These are phyloP conservation scores for Kuraishia borneana DNA, from an alignment of 805 yeast genomes.

Conservation along the genomic window DNA sequence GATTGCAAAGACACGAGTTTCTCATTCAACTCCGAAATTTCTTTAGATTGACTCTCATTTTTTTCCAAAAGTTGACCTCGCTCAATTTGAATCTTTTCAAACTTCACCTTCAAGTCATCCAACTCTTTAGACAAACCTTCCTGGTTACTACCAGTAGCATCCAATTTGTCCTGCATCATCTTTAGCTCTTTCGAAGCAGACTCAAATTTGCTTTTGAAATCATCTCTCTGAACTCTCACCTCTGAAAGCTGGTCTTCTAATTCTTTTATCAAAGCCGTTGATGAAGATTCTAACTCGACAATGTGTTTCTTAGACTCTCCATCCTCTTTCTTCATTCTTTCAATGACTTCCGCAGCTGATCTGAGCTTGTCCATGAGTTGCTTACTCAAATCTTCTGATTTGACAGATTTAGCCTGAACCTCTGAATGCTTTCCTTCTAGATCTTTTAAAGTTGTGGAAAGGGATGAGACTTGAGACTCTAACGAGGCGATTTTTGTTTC, in stretches of 20 bases:
- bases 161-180: not conserved
- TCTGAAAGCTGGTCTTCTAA: constrained; percentile 2
- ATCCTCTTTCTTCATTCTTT: constrained; percentile 10
- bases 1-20: constrained; percentile 8
- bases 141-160: not conserved
- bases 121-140: constrained; percentile 10
- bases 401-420: constrained; percentile 12
- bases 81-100: constrained; percentile 9
- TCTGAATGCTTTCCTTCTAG: constrained; percentile 14
- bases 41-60: not conserved
- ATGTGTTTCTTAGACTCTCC: constrained; percentile 11
- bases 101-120: constrained; percentile 12
- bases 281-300: constrained; percentile 14
- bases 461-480: constrained; percentile 8
- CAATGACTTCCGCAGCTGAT: constrained; percentile 16
- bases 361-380: constrained; percentile 10
- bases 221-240: not conserved
- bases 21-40: not conserved
- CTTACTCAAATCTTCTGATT: constrained; percentile 11
- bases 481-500: constrained; percentile 12
- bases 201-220: not conserved
- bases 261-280: constrained; percentile 4
- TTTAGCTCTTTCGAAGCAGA: not conserved
- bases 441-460: constrained; percentile 10
- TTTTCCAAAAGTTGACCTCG: constrained; percentile 12